These are phyloP conservation scores for Fonsecaea pedrosoi DNA, from an alignment of 2,329 filamentous ascomycete genomes.

Conservation along the genomic window DNA sequence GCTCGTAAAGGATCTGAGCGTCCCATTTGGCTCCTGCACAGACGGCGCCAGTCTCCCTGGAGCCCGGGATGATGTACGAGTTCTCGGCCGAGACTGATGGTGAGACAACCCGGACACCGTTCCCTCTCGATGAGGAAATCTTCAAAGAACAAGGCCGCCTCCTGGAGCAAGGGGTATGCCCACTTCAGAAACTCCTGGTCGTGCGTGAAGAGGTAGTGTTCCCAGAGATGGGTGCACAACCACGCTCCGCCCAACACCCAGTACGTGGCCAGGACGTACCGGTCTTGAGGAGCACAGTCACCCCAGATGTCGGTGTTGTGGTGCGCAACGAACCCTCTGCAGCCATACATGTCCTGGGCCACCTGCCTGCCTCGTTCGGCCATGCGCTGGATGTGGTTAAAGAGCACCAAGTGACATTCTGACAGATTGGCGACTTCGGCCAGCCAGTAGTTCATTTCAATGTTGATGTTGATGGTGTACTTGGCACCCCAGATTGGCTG, in stretches of 20 bases:
- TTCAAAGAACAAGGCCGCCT: constrained; percentile 44
- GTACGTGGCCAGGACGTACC: constrained; percentile 50
- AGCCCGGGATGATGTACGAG: constrained; percentile 39
- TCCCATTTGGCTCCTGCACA: constrained; percentile 54
- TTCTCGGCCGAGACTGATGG: constrained; percentile 45
- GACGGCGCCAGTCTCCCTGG: constrained; percentile 10
- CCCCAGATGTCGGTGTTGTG: constrained; percentile 67
- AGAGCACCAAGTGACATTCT: constrained; percentile 42
- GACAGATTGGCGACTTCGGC: constrained; percentile 60
- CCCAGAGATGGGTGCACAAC: constrained; percentile 67
- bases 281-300: constrained; percentile 59
- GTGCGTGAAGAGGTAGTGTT: constrained; percentile 61
- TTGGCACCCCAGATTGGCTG: constrained; percentile 60
- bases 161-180: constrained; percentile 42
- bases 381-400: constrained; percentile 24
- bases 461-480: constrained; percentile 66
- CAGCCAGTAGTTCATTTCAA: constrained; percentile 68
- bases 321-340: constrained; percentile 63
- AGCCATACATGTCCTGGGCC: constrained; percentile 61
- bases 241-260: constrained; percentile 58
- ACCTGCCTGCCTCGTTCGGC: constrained; percentile 44
- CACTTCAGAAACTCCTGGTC: constrained; percentile 37
- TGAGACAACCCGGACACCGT: constrained; percentile 38
- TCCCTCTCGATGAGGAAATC: constrained; percentile 42
- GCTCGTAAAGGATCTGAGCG: constrained; percentile 51